These are phyloP conservation scores for Physcomitrellopsis africana DNA, from an alignment of 225 moss, liverwort and hornwort genomes.

Conservation along the genomic window DNA sequence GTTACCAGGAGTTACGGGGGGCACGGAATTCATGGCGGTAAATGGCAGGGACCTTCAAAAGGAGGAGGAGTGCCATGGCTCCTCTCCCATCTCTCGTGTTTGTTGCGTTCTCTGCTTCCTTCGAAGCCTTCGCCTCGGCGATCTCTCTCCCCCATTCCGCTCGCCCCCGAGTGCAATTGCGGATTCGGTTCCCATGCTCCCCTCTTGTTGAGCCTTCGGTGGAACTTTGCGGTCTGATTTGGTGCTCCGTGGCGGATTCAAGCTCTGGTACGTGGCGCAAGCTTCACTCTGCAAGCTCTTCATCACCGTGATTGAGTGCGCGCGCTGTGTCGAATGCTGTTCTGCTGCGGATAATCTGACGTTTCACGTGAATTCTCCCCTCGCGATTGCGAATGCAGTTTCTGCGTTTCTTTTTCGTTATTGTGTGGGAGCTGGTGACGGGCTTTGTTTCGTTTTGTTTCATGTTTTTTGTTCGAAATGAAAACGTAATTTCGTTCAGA, in stretches of 20 bases:
- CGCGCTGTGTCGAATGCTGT: background rate
- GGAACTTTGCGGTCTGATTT: conserved; percentile 39
- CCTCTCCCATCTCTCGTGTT: conserved; percentile 50
- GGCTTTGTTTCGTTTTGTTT: too few relatives aligned
- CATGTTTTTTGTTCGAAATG: too few relatives aligned
- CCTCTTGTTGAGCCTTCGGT: conserved; percentile 50
- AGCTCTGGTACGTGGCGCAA: conserved; percentile 35
- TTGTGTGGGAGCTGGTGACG: too few relatives aligned
- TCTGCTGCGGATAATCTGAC: background rate
- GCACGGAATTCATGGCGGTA: conserved; percentile 6
- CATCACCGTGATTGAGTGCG: background rate
- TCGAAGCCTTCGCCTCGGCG: conserved; percentile 30
- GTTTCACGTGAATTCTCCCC: background rate
- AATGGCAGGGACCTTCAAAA: conserved; percentile 38
- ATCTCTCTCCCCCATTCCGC: conserved; percentile 23
- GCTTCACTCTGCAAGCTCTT: background rate
- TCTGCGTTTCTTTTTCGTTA: too few relatives aligned
- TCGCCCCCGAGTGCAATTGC: conserved; percentile 4
- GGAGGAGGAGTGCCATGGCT: conserved; percentile 28
- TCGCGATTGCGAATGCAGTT: background rate
- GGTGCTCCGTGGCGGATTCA: conserved; percentile 44
- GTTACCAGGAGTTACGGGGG: too few relatives aligned
- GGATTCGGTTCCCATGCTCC: conserved; percentile 55
- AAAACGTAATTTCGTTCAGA: too few relatives aligned
- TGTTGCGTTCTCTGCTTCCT: conserved; percentile 61